Percentiles rank a stretch among this genome's conserved stretches.
Conservation (phyloP, 78 protist species). For the Dictyostelium citrinum region DNA sequence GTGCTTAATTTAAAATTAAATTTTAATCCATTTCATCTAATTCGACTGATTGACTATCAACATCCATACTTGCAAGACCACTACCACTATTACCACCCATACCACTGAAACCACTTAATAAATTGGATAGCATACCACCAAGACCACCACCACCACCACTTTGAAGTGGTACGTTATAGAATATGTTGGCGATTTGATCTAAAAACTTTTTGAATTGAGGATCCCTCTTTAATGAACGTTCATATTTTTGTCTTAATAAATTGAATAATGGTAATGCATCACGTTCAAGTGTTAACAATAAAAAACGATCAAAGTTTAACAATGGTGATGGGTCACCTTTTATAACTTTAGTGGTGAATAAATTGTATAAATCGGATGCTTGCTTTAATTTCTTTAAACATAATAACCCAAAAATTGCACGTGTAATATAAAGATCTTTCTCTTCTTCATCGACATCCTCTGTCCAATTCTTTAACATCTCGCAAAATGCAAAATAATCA, state of each 20-base stretch:
- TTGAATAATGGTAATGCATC: conserved; percentile 82
- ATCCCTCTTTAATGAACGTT: conserved; percentile 50
- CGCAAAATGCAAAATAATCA: neutral
- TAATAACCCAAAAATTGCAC: conserved; percentile 51
- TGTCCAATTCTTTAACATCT: conserved; percentile 26
- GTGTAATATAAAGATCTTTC: conserved; percentile 53
- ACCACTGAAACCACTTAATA: conserved; percentile 48
- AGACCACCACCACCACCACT: conserved; percentile 36
- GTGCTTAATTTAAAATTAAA: too few relatives aligned
- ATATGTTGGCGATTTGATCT: conserved; percentile 60
- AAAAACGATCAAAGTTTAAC: conserved; percentile 43
- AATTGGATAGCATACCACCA: conserved; percentile 16
- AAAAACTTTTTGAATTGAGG: conserved; percentile 61
- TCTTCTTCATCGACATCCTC: conserved; percentile 6
- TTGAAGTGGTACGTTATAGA: conserved; percentile 42
- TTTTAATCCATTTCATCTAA: conserved; percentile 3
- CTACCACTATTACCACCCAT: neutral
- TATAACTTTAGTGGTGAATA: neutral
- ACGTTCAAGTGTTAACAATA: conserved; percentile 56
- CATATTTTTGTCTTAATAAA: conserved; percentile 48
- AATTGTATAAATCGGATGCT: conserved; percentile 1
- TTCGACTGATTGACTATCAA: neutral
- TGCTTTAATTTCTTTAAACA: conserved; percentile 16
- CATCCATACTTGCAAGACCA: neutral
- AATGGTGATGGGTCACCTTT: conserved; percentile 36